A percentile compares a stretch with the other conserved stretches of the same genome.
Evolutionary conservation across 768 basidiomycete species (phyloP).

Genomic region (Cystobasidium ongulense): DNA sequence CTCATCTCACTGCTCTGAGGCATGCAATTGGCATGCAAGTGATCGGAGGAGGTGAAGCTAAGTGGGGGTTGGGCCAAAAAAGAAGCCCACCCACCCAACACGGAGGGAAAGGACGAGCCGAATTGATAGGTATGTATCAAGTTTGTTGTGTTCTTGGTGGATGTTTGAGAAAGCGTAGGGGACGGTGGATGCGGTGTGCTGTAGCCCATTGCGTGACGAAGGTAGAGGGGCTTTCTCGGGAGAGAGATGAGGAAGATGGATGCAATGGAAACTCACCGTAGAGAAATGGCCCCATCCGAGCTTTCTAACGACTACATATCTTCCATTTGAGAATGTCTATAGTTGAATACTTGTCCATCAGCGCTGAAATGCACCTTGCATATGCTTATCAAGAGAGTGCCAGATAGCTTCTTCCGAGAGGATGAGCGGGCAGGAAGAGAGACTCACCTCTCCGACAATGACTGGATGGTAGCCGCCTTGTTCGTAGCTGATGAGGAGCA

Average conservation of each 20-base stretch:
- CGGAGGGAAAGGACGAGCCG: too few relatives aligned
- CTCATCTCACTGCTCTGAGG: too few relatives aligned
- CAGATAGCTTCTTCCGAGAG: neutral
- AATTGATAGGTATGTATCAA: too few relatives aligned
- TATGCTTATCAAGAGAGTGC: neutral
- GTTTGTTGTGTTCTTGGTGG: too few relatives aligned
- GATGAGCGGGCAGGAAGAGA: neutral
- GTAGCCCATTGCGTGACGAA: neutral
- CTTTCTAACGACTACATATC: constrained; percentile 81
- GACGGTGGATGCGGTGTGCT: too few relatives aligned
- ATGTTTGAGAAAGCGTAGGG: too few relatives aligned
- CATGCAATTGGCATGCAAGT: too few relatives aligned
- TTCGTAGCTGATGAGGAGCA: constrained; percentile 35
- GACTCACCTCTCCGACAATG: constrained; percentile 38
- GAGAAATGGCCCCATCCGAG: constrained; percentile 97
- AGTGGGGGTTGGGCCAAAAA: too few relatives aligned
- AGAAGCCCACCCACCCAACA: too few relatives aligned
- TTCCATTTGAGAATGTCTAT: constrained; percentile 62
- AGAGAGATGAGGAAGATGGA: neutral
- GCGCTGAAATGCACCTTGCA: neutral
- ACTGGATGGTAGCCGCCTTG: constrained; percentile 41
- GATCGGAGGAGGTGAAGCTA: too few relatives aligned
- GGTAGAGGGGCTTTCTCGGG: neutral
- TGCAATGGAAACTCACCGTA: constrained; percentile 59
- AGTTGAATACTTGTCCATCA: neutral